Evolutionary conservation across 768 basidiomycete genomes (phyloP).

Genomic region (Macrolepiota fuliginosa): DNA sequence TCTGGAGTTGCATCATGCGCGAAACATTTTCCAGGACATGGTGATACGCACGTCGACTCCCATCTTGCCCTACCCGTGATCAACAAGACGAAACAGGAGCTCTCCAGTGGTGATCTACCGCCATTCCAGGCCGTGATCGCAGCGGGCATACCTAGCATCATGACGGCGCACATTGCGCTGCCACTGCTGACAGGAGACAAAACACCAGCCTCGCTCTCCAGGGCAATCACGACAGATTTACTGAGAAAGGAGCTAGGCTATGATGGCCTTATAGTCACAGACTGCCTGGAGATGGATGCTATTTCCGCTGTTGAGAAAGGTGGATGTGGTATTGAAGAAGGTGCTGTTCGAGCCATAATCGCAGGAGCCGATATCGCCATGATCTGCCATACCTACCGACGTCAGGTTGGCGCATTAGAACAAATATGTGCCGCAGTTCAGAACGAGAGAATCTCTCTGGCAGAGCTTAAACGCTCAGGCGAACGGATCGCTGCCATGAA

Average conservation of each 20-base stretch:
- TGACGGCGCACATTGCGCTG: slow-evolving; percentile 76
- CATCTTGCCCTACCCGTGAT: slow-evolving; percentile 67
- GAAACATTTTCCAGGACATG: slow-evolving; percentile 77
- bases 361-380: slow-evolving; percentile 75
- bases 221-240: slow-evolving; percentile 47
- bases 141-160: slow-evolving; percentile 49
- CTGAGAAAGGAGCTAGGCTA: slow-evolving; percentile 51
- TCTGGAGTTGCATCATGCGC: slow-evolving; percentile 56
- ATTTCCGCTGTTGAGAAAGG: slow-evolving; percentile 47
- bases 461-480: slow-evolving; percentile 39
- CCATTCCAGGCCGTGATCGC: slow-evolving; percentile 53
- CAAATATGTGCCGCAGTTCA: slow-evolving; percentile 49
- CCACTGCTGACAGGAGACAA: slow-evolving; percentile 53
- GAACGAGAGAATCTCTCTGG: slow-evolving; percentile 37
- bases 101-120: slow-evolving; percentile 49
- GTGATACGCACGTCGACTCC: slow-evolving; percentile 71
- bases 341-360: slow-evolving; percentile 52
- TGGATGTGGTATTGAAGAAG: slow-evolving; percentile 45
- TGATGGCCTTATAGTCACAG: slow-evolving; percentile 63
- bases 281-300: slow-evolving; percentile 78
- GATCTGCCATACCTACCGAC: slow-evolving; percentile 63
- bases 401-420: slow-evolving; percentile 54
- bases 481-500: slow-evolving; percentile 50
- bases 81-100: slow-evolving; percentile 40
- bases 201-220: slow-evolving; percentile 59